Evolutionary conservation across 108 stramenopile genomes (phyloP).

Genomic region (Discostella pseudostelligera): DNA sequence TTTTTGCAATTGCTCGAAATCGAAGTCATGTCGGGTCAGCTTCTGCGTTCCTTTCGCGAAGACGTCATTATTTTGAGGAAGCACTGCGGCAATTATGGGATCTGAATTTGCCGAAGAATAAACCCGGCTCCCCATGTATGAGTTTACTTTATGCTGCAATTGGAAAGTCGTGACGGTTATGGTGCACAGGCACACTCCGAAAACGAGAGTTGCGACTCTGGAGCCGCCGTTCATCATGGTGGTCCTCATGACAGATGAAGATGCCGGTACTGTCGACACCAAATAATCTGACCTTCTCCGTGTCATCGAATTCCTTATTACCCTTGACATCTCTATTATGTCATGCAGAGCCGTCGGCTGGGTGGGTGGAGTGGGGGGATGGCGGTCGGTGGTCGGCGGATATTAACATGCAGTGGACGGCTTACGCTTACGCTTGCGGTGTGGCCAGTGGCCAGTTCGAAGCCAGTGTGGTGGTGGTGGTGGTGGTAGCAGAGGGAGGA

Average conservation of each 20-base stretch:
- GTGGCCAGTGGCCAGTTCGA: no score
- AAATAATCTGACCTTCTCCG: no score
- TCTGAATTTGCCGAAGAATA: background rate
- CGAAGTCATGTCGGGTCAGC: background rate
- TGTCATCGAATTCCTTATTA: no score
- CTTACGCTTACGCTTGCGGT: no score
- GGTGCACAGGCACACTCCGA: constrained; percentile 6
- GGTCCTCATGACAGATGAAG: background rate
- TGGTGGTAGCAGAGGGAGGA: no score
- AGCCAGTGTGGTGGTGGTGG: no score
- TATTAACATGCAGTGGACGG: no score
- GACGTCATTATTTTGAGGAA: background rate
- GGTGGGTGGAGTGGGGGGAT: no score
- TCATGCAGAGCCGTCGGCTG: no score
- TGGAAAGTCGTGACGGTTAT: constrained; percentile 2
- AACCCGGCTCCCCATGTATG: background rate
- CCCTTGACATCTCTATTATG: no score
- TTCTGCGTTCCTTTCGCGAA: background rate
- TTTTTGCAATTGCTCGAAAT: background rate
- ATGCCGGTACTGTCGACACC: no score
- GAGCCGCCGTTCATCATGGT: background rate
- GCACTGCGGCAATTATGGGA: background rate
- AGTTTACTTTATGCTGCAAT: background rate
- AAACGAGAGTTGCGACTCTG: background rate
- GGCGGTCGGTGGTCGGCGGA: no score